A percentile compares a stretch with the other conserved stretches of the same genome.
Evolutionary conservation across 106 monocot species (phyloP).

Genomic region (Dendrobium huoshanense): DNA sequence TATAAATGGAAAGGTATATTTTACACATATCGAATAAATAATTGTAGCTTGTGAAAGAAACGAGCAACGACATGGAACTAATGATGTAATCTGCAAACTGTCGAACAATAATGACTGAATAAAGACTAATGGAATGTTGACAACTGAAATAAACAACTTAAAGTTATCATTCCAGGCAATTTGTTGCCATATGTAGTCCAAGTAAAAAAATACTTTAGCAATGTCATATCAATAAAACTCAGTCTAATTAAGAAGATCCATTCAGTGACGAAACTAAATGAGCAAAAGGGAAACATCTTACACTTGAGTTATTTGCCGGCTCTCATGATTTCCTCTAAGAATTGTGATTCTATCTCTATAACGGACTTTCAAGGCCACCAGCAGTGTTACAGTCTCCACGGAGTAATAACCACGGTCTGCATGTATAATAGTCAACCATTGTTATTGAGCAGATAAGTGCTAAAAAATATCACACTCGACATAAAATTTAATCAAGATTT

Average conservation of each 20-base stretch:
- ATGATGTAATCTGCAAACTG: background rate
- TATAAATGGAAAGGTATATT: background rate
- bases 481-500: background rate
- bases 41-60: background rate
- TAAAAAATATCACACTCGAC: background rate
- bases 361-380: conserved; percentile 81
- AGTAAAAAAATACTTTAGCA: background rate
- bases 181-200: background rate
- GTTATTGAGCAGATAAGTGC: background rate
- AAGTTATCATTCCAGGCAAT: background rate
- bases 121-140: background rate
- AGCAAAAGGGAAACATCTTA: conserved; percentile 19
- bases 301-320: conserved; percentile 88
- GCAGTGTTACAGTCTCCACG: conserved; percentile 65
- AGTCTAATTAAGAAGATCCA: background rate
- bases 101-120: background rate
- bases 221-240: background rate
- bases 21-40: background rate
- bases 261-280: background rate
- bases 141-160: background rate
- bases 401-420: conserved; percentile 86
- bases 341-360: conserved; percentile 85
- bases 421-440: conserved; percentile 1
- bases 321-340: conserved; percentile 82
- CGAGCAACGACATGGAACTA: background rate